Evolutionary conservation across 208 protist genomes (phyloP), one percentile per base, ranked within the genome.

Genomic region (Blechomonas ayalai): DNA sequence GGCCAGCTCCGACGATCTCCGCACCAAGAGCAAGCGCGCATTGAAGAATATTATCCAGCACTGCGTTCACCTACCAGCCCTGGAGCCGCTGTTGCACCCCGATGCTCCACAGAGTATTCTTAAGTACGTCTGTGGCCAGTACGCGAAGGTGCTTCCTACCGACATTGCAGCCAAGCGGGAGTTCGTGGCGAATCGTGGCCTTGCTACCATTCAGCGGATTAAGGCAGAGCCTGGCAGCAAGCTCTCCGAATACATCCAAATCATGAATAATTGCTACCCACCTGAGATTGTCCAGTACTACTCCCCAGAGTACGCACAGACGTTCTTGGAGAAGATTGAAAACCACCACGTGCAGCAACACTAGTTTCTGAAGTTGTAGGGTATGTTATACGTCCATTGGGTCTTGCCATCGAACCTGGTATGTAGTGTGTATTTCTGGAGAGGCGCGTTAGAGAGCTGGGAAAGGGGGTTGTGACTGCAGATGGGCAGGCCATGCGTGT

Each of bases 251-350:
- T 95, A 92, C 50, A 97, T 99, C 44, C 79, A 97, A 46, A 76
- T 81, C 45, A 98, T 99, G 74, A 99, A 99, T 71, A 89, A 77
- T 48, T 97, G 90, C 73, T 99, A 97, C 77, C 97, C 97, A 18
- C 93, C 95, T 1, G 95, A 99, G 65, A 97, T 99, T 58, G 97
- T 99, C 10, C 74, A 95, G 46, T 99, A 98, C 73, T 99, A 99
- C 74, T 96, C 93, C 9, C 97, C 97, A 4, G 90, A 97, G 51
- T 98, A 98, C 60, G 82, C 92, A 6, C 74, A 97, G 49, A 95
- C 78, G 23, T 90, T 99, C 28, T 53, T 98, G 18, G 73, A 98
- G 33, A 97, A 97, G 73, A 92, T 98, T 36, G 95, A 98, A 55
- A 84, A 70, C 51, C 92, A 94, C 69, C 84, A 93, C 46, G 61